Conservation (phyloP, 208 protist species). For the Acanthamoeba divionensis region DNA sequence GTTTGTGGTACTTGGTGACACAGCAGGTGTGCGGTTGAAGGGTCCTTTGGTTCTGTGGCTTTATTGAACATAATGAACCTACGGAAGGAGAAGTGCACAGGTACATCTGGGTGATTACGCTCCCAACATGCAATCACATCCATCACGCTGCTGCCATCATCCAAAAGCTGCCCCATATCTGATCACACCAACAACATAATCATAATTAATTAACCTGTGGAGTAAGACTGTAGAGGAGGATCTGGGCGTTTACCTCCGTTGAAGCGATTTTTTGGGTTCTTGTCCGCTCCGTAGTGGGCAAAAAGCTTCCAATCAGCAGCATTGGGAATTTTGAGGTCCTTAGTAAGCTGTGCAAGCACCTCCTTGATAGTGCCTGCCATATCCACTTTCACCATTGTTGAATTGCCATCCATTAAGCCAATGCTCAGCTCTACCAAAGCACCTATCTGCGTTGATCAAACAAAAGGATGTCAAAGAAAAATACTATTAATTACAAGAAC, state of each 20-base stretch:
- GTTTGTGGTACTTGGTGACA: background rate
- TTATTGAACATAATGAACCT: slow-evolving; percentile 12
- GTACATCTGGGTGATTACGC: slow-evolving; percentile 14
- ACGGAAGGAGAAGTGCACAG: slow-evolving; percentile 33
- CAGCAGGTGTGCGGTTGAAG: background rate
- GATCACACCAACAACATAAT: too few relatives aligned
- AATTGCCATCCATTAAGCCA: slow-evolving; percentile 13
- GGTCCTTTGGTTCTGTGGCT: background rate
- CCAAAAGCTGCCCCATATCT: background rate
- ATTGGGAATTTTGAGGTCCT: background rate
- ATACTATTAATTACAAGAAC: background rate
- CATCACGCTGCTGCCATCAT: background rate
- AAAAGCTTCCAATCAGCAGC: slow-evolving; percentile 15
- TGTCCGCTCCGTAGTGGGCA: slow-evolving; percentile 37
- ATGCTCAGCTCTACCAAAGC: background rate
- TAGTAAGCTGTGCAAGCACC: background rate
- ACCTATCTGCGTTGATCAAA: background rate
- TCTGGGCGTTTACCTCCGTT: background rate
- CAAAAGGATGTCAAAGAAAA: background rate
- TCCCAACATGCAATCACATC: slow-evolving; percentile 32
- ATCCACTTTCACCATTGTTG: background rate
- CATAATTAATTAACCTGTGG: too few relatives aligned
- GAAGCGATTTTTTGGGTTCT: background rate
- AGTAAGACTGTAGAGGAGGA: too few relatives aligned
- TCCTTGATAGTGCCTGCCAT: slow-evolving; percentile 17